Conservation (phyloP, 2,329 filamentous ascomycete species). For the Neobulgaria alba region DNA sequence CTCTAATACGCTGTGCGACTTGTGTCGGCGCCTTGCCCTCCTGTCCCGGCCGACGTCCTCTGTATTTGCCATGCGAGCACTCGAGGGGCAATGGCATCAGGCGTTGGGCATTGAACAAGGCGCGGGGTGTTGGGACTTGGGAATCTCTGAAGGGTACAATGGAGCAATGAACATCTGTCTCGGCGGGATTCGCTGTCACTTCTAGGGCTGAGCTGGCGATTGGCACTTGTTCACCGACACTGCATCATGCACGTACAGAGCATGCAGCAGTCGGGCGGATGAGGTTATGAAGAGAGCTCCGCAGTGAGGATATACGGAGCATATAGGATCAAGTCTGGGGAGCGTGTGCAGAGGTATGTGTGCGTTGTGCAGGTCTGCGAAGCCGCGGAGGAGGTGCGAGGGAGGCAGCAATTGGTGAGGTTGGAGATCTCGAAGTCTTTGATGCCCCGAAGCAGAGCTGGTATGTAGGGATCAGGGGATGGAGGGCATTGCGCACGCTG, state of each 20-base stretch:
- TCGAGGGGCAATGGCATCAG: slow-evolving; percentile 12
- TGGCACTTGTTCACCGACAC: slow-evolving; percentile 9
- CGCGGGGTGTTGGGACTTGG: slow-evolving; percentile 1
- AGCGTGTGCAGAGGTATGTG: too few relatives aligned
- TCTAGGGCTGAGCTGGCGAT: slow-evolving; percentile 8
- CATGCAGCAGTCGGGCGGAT: too few relatives aligned
- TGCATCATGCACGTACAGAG: slow-evolving; percentile 8
- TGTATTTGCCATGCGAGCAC: slow-evolving; percentile 15
- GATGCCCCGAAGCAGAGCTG: too few relatives aligned
- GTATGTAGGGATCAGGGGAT: too few relatives aligned
- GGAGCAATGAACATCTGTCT: slow-evolving; percentile 17
- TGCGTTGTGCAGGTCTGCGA: too few relatives aligned
- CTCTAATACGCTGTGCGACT: slow-evolving; percentile 20
- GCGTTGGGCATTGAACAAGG: slow-evolving; percentile 13
- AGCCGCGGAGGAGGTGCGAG: too few relatives aligned
- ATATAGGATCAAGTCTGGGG: too few relatives aligned
- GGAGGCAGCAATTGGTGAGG: too few relatives aligned
- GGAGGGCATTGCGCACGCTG: too few relatives aligned
- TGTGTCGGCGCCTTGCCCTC: slow-evolving; percentile 17
- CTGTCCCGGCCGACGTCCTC: slow-evolving; percentile 9
- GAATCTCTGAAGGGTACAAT: slow-evolving; percentile 4
- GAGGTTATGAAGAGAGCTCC: too few relatives aligned
- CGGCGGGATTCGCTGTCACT: slow-evolving; percentile 13
- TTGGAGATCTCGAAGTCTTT: too few relatives aligned
- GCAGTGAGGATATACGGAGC: too few relatives aligned